These are phyloP conservation scores for Sporothrix protearum DNA, from an alignment of 2,329 filamentous ascomycete genomes.

Conservation along the genomic window DNA sequence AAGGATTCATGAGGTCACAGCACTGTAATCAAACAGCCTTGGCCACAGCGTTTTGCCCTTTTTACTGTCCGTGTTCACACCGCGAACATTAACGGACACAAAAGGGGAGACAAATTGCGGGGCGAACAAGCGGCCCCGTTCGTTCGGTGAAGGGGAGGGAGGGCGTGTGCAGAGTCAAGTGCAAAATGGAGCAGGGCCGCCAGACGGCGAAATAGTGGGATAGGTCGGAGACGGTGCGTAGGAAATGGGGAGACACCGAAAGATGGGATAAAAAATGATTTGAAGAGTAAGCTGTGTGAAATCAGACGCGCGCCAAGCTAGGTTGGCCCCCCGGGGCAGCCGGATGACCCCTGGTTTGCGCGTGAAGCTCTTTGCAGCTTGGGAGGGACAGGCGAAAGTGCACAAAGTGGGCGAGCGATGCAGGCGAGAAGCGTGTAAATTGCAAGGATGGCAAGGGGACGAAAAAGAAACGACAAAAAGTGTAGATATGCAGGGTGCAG, in stretches of 20 bases:
- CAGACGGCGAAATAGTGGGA: not conserved
- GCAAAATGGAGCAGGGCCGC: not conserved
- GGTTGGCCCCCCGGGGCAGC: not conserved
- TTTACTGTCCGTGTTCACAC: not conserved
- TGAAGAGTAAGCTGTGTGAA: not conserved
- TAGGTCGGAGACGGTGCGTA: not conserved
- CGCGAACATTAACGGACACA: not conserved
- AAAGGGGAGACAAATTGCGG: not conserved
- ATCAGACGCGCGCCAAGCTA: slow-evolving; percentile 10
- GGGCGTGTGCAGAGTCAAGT: slow-evolving; percentile 12
- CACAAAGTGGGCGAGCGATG: not conserved
- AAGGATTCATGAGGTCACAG: not conserved
- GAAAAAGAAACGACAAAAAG: not conserved
- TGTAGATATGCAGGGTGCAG: not conserved
- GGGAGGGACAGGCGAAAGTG: not conserved
- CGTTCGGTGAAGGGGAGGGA: slow-evolving; percentile 20
- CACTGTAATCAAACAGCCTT: slow-evolving; percentile 4
- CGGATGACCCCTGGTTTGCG: not conserved
- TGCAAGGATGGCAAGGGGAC: not conserved
- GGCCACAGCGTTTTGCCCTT: not conserved
- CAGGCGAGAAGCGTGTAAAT: not conserved
- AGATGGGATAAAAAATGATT: not conserved
- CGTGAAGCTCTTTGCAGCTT: slow-evolving; percentile 2
- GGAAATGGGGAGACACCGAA: not conserved
- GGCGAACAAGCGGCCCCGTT: slow-evolving; percentile 9